These are phyloP conservation scores for Alternaria tenuissima DNA, from an alignment of 2,329 filamentous ascomycete species.

Conservation along the genomic window DNA sequence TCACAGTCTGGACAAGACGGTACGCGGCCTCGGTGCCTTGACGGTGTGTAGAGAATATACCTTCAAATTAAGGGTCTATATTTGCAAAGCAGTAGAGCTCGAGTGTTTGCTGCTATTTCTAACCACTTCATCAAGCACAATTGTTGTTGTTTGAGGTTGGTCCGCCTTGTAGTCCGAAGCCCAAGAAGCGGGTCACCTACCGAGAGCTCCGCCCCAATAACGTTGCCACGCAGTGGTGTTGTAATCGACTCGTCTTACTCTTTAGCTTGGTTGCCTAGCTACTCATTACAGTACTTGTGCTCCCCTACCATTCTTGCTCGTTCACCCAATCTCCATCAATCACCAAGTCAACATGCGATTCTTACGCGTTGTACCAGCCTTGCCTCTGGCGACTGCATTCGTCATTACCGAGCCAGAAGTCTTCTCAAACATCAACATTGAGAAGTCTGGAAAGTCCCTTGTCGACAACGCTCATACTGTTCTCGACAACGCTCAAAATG, in stretches of 20 bases:
- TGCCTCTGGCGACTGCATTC: conserved; percentile 60
- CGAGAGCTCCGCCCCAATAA: conserved; percentile 19
- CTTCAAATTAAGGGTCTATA: not conserved
- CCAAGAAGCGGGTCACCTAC: conserved; percentile 7
- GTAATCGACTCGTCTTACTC: conserved; percentile 41
- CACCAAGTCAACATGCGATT: conserved; percentile 57
- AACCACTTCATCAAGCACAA: not conserved
- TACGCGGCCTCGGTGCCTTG: conserved; percentile 12
- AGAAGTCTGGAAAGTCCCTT: conserved; percentile 32
- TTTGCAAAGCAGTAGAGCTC: not conserved
- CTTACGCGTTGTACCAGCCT: conserved; percentile 58
- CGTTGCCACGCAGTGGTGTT: conserved; percentile 33
- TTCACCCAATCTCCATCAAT: conserved; percentile 12
- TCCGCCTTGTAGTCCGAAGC: conserved; percentile 16
- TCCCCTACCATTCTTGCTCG: conserved; percentile 12
- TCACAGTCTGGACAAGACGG: conserved; percentile 18
- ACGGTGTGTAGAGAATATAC: not conserved
- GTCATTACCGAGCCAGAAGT: conserved; percentile 62
- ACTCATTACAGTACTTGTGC: conserved; percentile 13
- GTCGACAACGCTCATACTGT: conserved; percentile 32
- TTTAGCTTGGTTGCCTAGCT: conserved; percentile 21
- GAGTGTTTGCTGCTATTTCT: not conserved
- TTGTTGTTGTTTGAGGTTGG: conserved; percentile 10
- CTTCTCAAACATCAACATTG: conserved; percentile 48
- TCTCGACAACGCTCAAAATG: conserved; percentile 46